phyloP scores from a whole-genome alignment of 208 protist genomes.

The Acanthamoeba castellanii region DNA sequence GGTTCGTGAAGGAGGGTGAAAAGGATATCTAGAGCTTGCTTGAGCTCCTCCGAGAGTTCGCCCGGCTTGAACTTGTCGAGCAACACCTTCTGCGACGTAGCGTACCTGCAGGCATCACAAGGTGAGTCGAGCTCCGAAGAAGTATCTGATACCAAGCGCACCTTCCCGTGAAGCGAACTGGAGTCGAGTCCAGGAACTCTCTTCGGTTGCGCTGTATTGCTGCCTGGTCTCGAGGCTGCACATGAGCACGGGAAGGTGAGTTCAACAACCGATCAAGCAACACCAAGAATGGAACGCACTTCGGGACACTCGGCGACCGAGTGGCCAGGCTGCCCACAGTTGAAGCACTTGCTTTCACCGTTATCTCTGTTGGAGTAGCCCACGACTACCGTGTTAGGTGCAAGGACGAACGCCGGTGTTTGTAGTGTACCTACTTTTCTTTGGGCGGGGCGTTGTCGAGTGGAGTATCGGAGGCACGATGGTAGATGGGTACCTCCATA shows the following conservation, averaged over 20 bases:
- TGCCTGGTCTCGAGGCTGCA: not conserved
- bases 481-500: conserved; percentile 14
- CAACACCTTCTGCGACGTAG: not conserved
- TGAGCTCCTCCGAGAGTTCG: not conserved
- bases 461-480: not conserved
- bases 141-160: not conserved
- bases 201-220: not conserved
- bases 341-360: not conserved
- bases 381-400: not conserved
- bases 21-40: not conserved
- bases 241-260: not conserved
- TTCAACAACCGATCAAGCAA: not conserved
- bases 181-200: not conserved
- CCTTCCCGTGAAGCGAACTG: not conserved
- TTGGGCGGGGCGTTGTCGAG: not conserved
- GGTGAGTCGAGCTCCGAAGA: not conserved
- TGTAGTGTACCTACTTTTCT: not conserved
- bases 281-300: not conserved
- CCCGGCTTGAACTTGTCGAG: not conserved
- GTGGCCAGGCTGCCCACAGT: conserved; percentile 26
- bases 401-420: not conserved
- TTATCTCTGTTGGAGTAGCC: not conserved
- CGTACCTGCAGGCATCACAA: not conserved
- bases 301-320: conserved; percentile 4
- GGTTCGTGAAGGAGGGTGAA: not conserved